Base-by-base conservation (phyloP, 768 basidiomycete species). In the Podaxis sp. region DNA sequence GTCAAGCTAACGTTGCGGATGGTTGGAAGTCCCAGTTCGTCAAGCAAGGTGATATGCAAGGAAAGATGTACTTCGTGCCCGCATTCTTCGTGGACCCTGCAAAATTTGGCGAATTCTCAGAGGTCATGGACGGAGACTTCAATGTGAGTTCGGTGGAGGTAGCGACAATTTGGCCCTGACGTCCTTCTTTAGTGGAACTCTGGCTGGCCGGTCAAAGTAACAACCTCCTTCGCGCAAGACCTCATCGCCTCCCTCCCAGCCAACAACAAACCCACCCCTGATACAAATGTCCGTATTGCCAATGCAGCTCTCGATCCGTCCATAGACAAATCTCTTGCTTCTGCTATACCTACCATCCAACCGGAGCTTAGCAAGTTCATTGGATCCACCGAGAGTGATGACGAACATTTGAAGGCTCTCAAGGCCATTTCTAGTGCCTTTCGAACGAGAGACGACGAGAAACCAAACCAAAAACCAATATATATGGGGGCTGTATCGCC, bases 191-290 rank as follows among this genome's bases (percentile, higher is more conserved):
- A 88, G 84, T 94, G 88, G 88, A 90, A 94, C 69, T 81, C 82
- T 27, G 92, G 78, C 38, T 94, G 92, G 92, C 90, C 92, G 2
- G 79, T 79, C 62, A 70, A 87, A 70, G 70, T 89, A 10, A 87
- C 78, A 3, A 71, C 74, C 7, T 68, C 71, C 27, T 78, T 76
- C 56, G 77, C 75, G 7, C 65, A 74, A 40, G 64, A 70, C n/a
- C 67, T 72, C 55, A 36, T 73, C 56, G 55, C 68, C 16, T 56
- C 55, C 14, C 55, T 56, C n/a, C 28, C 55, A 23, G 25, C 18
- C 6, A 42, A 40, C 14, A n/a, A 42, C 13, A 25, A 25, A 21
- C 23, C 23, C 3, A 4, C n/a, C 23, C 18, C 5, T 9, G 38
- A 40, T 21, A 6, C 44, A n/a, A 56, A 16, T 44, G 18, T 46